These are phyloP conservation scores for Candida golubevii DNA, from an alignment of 805 yeast genomes.

Conservation along the genomic window DNA sequence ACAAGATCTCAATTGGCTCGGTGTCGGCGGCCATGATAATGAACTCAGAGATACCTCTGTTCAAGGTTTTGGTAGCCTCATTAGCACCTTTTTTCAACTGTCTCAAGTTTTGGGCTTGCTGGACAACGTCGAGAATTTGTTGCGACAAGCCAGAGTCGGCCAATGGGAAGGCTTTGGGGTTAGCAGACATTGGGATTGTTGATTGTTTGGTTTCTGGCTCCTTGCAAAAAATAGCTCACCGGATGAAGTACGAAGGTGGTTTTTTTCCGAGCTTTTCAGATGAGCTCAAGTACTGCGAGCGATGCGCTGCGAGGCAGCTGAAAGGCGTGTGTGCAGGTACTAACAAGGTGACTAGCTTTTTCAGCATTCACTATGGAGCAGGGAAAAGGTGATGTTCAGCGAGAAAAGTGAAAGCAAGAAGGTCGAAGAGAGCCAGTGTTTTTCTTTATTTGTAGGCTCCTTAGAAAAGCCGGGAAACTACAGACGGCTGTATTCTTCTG, in stretches of 20 bases:
- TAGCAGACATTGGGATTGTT: slow-evolving; percentile 59
- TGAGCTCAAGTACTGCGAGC: neutral
- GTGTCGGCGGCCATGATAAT: slow-evolving; percentile 99
- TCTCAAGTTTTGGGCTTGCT: slow-evolving; percentile 96
- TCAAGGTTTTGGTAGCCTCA: slow-evolving; percentile 98
- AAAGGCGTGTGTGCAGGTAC: too few relatives aligned
- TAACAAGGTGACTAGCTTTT: too few relatives aligned
- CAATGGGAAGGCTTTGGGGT: slow-evolving; percentile 98
- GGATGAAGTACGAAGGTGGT: slow-evolving; percentile 4
- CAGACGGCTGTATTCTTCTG: too few relatives aligned
- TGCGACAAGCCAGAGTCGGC: slow-evolving; percentile 95
- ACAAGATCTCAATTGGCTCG: slow-evolving; percentile 96
- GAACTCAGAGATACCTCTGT: slow-evolving; percentile 99
- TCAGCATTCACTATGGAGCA: too few relatives aligned
- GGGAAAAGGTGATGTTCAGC: too few relatives aligned
- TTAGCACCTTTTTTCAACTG: slow-evolving; percentile 99
- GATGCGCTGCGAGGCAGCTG: too few relatives aligned
- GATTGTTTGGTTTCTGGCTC: slow-evolving; percentile 18
- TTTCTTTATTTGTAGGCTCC: too few relatives aligned
- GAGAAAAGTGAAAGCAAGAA: too few relatives aligned
- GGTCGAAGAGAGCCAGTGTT: too few relatives aligned
- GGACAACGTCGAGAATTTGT: slow-evolving; percentile 95
- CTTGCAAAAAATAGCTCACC: slow-evolving; percentile 31
- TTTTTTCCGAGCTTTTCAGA: slow-evolving; percentile 6
- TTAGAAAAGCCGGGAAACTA: too few relatives aligned